Base-by-base conservation (phyloP, 2,329 filamentous ascomycete species). In the Bipolaris bicolor region DNA sequence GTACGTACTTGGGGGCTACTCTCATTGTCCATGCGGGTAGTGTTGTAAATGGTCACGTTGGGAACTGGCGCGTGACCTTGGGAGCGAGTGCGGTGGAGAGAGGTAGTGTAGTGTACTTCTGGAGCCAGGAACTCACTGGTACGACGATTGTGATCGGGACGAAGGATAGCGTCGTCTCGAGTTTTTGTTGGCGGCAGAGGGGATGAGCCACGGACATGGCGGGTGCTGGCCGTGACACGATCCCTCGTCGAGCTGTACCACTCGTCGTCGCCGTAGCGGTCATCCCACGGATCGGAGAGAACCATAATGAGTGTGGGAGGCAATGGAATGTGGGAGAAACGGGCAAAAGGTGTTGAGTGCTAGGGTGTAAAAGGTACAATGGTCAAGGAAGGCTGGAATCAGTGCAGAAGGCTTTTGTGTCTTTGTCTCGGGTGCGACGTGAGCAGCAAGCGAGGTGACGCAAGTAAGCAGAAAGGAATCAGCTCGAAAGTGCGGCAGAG, bases 41-140 rank as follows among this genome's bases (percentile, higher is more conserved):
- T 77, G 66, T 81, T 81, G 71, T 79, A 77, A 59, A 81, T 80
- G 63, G 79, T 79, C 60, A 81, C 76, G 45, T 78, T 76, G 16
- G 80, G 80, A n/a, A 70, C 71, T 13, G 78, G 78, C 22, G 72
- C 62, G 52, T 78, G 74, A 43, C 80, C 80, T 40, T 76, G 74
- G 15, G 79, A 81, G 56, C 79, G 76, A 46, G 77, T 78, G 52
- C 80, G 78, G 48, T 80, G 76, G 15, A 81, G 75, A 40, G 73
- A 72, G 40, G 64, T 61, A 1, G 66, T 60, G 37, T 67, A 74
- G 51, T 65, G 62, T 16, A 58, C 60, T 43, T 75, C 69, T 1
- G 73, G 74, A 11, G 52, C 57, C 22, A 76, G 65, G 18, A 70
- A 70, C 36, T 76, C 72, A 37, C 63, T 67, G 49, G 69, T 67